Percentiles rank a stretch among this genome's conserved stretches.
Conservation (phyloP, 2,329 filamentous ascomycete species). For the Dryadomyces sulphureus region DNA sequence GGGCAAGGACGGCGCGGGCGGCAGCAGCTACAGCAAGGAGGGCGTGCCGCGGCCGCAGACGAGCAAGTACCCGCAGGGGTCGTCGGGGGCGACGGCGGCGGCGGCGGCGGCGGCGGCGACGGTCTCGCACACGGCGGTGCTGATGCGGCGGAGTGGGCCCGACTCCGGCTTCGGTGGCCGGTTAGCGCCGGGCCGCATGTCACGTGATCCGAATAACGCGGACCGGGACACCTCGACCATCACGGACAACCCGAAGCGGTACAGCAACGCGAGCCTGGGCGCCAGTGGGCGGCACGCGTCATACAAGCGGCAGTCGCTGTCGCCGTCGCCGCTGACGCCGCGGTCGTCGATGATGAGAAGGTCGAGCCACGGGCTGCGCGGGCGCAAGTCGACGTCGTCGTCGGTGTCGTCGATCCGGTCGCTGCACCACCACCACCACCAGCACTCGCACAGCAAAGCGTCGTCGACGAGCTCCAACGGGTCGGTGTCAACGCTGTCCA, state of each 20-base stretch:
- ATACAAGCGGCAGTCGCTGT: constrained; percentile 65
- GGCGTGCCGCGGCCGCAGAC: constrained; percentile 44
- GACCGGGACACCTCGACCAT: not conserved
- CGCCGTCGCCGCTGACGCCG: constrained; percentile 76
- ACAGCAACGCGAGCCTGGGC: constrained; percentile 10
- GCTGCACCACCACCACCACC: constrained; percentile 77
- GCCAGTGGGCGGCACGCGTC: constrained; percentile 14
- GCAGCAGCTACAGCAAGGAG: constrained; percentile 29
- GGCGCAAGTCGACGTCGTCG: constrained; percentile 89
- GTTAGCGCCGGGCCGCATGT: not conserved
- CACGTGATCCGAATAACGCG: no score
- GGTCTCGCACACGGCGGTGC: constrained; percentile 22
- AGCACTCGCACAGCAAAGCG: constrained; percentile 82
- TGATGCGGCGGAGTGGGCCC: constrained; percentile 32
- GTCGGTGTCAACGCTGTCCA: constrained; percentile 48
- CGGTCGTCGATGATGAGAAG: constrained; percentile 75
- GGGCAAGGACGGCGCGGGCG: constrained; percentile 24
- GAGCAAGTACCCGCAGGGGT: constrained; percentile 32
- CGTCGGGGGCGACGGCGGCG: constrained; percentile 2
- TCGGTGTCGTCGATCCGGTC: constrained; percentile 88
- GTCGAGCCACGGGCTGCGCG: constrained; percentile 58
- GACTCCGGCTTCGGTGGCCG: constrained; percentile 33
- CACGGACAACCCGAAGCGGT: not conserved
- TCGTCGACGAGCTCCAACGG: constrained; percentile 80
- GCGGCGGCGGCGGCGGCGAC: not conserved